Evolutionary conservation across 2,329 filamentous ascomycete species (phyloP).

Genomic region (Calonectria multiphialidica): DNA sequence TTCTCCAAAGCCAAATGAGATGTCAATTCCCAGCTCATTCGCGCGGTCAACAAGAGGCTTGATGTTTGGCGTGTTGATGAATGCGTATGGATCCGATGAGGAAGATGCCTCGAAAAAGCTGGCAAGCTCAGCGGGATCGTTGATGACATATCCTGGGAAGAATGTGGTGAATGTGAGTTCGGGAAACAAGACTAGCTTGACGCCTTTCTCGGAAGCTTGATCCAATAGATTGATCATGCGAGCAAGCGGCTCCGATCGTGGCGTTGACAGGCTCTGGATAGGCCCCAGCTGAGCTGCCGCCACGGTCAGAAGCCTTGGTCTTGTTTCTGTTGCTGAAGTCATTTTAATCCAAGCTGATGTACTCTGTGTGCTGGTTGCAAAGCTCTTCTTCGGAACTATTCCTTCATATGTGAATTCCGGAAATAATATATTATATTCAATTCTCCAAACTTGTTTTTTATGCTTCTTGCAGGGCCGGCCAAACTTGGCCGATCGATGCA

Average conservation of each 20-base stretch:
- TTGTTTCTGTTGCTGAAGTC: neutral
- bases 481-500: neutral
- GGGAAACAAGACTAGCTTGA: constrained; percentile 65
- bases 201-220: constrained; percentile 56
- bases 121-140: constrained; percentile 57
- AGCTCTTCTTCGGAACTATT: neutral
- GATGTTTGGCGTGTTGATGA: constrained; percentile 54
- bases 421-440: too few relatives aligned
- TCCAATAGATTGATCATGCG: constrained; percentile 64
- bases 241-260: constrained; percentile 55
- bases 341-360: neutral
- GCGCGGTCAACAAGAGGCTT: constrained; percentile 63
- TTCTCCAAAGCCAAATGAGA: constrained; percentile 66
- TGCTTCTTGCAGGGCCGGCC: neutral
- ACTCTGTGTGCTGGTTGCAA: neutral
- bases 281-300: constrained; percentile 66
- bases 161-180: constrained; percentile 69
- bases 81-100: constrained; percentile 26
- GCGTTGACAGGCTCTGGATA: constrained; percentile 50
- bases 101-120: constrained; percentile 64
- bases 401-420: too few relatives aligned
- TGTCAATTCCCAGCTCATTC: constrained; percentile 59
- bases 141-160: constrained; percentile 64
- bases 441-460: too few relatives aligned
- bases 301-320: constrained; percentile 43